A percentile compares a stretch with the other conserved stretches of the same genome.
These are phyloP conservation scores for Cordia subcordata DNA, from an alignment of 257 asterid genomes.

Conservation along the genomic window DNA sequence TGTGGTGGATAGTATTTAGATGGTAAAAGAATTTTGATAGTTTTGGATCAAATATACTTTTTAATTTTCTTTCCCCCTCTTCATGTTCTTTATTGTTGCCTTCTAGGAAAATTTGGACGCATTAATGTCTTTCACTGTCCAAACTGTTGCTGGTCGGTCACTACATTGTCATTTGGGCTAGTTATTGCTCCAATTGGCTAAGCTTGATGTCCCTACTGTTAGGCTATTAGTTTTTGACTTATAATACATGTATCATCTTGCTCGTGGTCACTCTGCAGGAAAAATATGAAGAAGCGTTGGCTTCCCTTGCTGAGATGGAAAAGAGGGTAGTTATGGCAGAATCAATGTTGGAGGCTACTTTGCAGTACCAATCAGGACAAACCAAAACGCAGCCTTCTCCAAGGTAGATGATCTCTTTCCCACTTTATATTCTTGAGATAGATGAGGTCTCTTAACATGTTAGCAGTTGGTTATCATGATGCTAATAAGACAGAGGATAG, in stretches of 20 bases:
- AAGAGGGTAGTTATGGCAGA: slow-evolving; percentile 92
- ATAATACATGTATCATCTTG: not conserved
- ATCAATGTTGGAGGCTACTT: slow-evolving; percentile 97
- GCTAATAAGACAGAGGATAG: no score
- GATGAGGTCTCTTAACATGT: not conserved
- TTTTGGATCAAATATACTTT: no score
- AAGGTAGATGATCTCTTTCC: slow-evolving; percentile 38
- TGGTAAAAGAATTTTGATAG: no score
- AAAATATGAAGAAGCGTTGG: slow-evolving; percentile 72
- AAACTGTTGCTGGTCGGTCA: no score
- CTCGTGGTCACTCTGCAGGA: slow-evolving; percentile 38
- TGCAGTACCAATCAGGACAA: slow-evolving; percentile 93
- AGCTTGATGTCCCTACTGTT: not conserved
- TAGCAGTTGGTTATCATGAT: not conserved
- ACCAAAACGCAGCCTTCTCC: slow-evolving; percentile 78
- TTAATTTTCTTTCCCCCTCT: no score
- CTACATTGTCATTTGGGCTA: no score
- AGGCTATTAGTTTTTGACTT: not conserved
- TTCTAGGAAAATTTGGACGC: no score
- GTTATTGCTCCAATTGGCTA: no score
- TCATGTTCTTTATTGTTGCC: no score
- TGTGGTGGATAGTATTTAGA: no score
- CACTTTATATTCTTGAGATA: not conserved
- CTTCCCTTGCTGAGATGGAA: slow-evolving; percentile 82
- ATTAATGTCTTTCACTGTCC: no score